Conservation (phyloP, 2,329 filamentous ascomycete species). For the Penicillium sp. region DNA sequence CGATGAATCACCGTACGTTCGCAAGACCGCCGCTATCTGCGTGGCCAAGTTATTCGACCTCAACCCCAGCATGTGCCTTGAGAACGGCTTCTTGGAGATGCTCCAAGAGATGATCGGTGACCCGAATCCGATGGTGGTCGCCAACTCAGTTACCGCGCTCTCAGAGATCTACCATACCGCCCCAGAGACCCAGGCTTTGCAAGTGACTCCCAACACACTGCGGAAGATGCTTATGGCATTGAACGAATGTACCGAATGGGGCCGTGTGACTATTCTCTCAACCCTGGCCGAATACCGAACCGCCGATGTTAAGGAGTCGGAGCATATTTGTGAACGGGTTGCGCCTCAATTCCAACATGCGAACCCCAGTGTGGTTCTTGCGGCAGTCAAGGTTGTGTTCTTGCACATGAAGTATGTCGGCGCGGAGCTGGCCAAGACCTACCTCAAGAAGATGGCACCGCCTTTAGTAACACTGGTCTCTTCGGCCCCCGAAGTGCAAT, state of each 20-base stretch:
- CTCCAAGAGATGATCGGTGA: conserved; percentile 96
- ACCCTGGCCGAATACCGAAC: conserved; percentile 88
- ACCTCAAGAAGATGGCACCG: conserved; percentile 98
- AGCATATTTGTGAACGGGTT: conserved; percentile 97
- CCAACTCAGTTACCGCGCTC: conserved; percentile 92
- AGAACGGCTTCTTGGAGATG: conserved; percentile 93
- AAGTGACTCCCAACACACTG: conserved; percentile 78
- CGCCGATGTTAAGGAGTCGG: conserved; percentile 88
- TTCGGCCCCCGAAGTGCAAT: conserved; percentile 95
- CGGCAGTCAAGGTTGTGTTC: conserved; percentile 98
- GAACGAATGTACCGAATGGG: conserved; percentile 99
- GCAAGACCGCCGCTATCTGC: conserved; percentile 96
- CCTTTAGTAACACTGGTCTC: conserved; percentile 96
- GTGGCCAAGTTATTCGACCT: conserved; percentile 98
- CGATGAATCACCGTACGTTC: conserved; percentile 97
- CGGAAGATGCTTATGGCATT: conserved; percentile 97
- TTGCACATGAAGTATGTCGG: conserved; percentile 89
- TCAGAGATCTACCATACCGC: conserved; percentile 89
- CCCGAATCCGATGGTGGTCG: conserved; percentile 98
- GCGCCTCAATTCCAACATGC: conserved; percentile 98
- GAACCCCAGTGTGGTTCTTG: conserved; percentile 93
- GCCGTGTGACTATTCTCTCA: conserved; percentile 87
- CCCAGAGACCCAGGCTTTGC: conserved; percentile 84
- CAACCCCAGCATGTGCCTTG: conserved; percentile 87
- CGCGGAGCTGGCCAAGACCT: conserved; percentile 77